These are phyloP conservation scores for Bipolaris zeicola DNA, from an alignment of 2,329 filamentous ascomycete genomes.

Conservation along the genomic window DNA sequence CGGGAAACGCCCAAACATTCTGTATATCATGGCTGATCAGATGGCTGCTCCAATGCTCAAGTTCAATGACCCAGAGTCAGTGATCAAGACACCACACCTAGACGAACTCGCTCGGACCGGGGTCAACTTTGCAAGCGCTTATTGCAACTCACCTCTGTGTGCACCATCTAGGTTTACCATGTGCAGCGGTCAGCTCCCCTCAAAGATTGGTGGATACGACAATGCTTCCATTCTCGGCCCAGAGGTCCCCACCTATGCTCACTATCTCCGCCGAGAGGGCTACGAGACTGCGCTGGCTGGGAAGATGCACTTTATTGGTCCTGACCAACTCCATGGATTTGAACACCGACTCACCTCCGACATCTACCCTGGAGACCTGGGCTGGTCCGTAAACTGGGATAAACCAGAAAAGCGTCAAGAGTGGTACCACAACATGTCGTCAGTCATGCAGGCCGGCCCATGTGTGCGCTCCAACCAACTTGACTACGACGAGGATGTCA, in stretches of 20 bases:
- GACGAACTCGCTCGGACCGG: constrained; percentile 80
- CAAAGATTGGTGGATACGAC: constrained; percentile 90
- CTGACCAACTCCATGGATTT: constrained; percentile 90
- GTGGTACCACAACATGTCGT: constrained; percentile 94
- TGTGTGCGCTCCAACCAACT: constrained; percentile 93
- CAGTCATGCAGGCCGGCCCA: constrained; percentile 85
- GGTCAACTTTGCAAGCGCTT: constrained; percentile 91
- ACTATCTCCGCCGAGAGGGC: constrained; percentile 82
- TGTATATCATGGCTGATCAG: constrained; percentile 98
- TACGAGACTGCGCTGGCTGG: constrained; percentile 91
- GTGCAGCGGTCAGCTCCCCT: constrained; percentile 89
- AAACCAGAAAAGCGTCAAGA: constrained; percentile 81
- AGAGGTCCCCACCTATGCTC: constrained; percentile 88
- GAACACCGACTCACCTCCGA: constrained; percentile 87
- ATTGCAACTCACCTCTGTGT: constrained; percentile 92
- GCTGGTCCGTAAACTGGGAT: constrained; percentile 96
- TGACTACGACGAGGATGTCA: constrained; percentile 95
- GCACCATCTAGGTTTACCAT: constrained; percentile 92
- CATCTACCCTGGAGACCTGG: constrained; percentile 93
- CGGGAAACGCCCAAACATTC: constrained; percentile 69
- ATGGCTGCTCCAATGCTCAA: constrained; percentile 87
- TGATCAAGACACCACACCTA: constrained; percentile 90
- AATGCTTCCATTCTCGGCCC: constrained; percentile 85
- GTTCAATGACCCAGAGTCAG: constrained; percentile 86
- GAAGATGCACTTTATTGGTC: constrained; percentile 96